These are phyloP conservation scores for Pleurotus citrinopileatus DNA, from an alignment of 768 basidiomycete genomes.

Conservation along the genomic window DNA sequence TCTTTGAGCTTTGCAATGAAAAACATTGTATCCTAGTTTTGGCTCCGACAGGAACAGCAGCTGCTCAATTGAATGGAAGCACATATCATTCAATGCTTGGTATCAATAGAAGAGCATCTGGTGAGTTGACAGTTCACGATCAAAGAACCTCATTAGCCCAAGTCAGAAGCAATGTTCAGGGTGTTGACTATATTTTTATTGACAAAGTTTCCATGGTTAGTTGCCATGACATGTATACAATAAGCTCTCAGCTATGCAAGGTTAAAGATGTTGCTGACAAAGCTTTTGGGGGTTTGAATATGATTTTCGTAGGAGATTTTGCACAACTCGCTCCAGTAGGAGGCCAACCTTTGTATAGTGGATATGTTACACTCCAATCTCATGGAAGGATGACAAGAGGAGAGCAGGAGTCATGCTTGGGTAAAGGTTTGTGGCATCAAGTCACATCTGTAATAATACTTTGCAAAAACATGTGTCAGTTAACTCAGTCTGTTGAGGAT, in stretches of 20 bases:
- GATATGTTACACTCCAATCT: background rate
- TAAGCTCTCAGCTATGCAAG: slow-evolving; percentile 18
- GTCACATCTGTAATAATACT: slow-evolving; percentile 32
- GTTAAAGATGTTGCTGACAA: slow-evolving; percentile 11
- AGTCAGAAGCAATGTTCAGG: slow-evolving; percentile 6
- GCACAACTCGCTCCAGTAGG: slow-evolving; percentile 24
- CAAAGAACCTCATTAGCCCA: background rate
- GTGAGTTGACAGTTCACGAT: background rate
- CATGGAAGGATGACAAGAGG: slow-evolving; percentile 13
- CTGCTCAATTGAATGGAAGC: slow-evolving; percentile 17
- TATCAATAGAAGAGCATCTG: slow-evolving; percentile 6
- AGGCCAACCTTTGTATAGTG: slow-evolving; percentile 13
- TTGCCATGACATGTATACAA: slow-evolving; percentile 20
- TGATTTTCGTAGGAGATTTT: slow-evolving; percentile 33
- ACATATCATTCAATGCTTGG: slow-evolving; percentile 21
- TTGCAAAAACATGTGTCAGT: slow-evolving; percentile 31
- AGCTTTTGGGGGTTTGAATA: slow-evolving; percentile 26
- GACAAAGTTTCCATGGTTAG: slow-evolving; percentile 37
- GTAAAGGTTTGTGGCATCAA: slow-evolving; percentile 30
- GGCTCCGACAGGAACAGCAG: slow-evolving; percentile 23
- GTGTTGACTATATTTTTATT: slow-evolving; percentile 30
- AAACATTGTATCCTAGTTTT: slow-evolving; percentile 15
- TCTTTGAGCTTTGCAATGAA: slow-evolving; percentile 15
- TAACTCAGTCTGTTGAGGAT: slow-evolving; percentile 20
- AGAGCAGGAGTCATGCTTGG: slow-evolving; percentile 15